phyloP scores from a whole-genome alignment of 1,284 basidiomycete species.

The Pterulicium gracile region DNA sequence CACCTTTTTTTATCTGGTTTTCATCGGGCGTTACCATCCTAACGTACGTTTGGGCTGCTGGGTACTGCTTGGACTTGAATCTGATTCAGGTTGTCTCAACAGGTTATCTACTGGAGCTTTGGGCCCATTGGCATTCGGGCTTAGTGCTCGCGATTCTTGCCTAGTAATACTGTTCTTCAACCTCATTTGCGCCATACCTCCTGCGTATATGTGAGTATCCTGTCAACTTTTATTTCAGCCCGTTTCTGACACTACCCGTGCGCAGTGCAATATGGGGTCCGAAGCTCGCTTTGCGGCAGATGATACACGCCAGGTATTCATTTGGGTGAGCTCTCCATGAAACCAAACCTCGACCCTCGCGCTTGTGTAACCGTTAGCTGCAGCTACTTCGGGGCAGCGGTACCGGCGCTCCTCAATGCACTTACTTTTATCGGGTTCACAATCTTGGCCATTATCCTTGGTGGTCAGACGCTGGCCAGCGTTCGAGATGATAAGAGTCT shows the following conservation, averaged over 20 bases:
- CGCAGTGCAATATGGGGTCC: constrained; percentile 81
- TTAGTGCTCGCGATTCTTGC: constrained; percentile 60
- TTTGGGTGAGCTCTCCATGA: constrained; percentile 52
- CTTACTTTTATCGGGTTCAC: constrained; percentile 61
- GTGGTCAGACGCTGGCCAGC: constrained; percentile 68
- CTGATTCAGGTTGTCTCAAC: constrained; percentile 70
- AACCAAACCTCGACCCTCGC: background rate
- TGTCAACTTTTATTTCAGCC: background rate
- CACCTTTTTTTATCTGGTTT: constrained; percentile 71
- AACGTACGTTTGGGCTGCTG: too few species aligned
- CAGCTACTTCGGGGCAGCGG: constrained; percentile 57
- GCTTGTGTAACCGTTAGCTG: background rate
- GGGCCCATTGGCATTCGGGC: constrained; percentile 57
- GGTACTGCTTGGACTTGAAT: too few species aligned
- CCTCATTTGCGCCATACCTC: constrained; percentile 39
- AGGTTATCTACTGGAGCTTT: constrained; percentile 62
- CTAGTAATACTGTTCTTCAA: constrained; percentile 74
- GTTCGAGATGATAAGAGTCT: constrained; percentile 45
- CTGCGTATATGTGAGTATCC: constrained; percentile 46
- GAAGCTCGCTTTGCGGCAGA: constrained; percentile 75
- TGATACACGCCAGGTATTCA: constrained; percentile 71
- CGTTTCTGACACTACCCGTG: background rate
- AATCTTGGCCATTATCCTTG: constrained; percentile 69
- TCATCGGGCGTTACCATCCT: constrained; percentile 66
- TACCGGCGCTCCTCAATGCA: constrained; percentile 57